Evolutionary conservation across 2,329 filamentous ascomycete species (phyloP), one percentile per base, ranked within the genome.

Genomic region (Pseudogymnoascus sp.): DNA sequence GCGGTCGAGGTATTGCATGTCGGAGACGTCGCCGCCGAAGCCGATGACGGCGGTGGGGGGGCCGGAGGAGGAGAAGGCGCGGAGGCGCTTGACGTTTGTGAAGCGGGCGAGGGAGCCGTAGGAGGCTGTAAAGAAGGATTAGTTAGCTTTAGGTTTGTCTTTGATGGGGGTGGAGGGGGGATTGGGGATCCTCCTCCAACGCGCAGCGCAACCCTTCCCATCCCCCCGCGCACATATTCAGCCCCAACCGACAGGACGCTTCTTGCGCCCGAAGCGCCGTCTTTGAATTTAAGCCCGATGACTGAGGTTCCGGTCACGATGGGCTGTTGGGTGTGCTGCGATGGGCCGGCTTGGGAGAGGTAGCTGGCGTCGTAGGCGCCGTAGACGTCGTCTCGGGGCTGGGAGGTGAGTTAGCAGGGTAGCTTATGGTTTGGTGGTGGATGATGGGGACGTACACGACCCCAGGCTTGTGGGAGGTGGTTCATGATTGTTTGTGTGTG

Each of bases 1-100:
- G 69, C 94, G 87, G 83, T 96, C 89, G 69, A 99, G 86, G 80
- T 95, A 95, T 81, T 99, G 94, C 94, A 99, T 97, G 80, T 99
- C 94, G 67, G 90, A 96, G 70, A 99, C 88, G 79, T 99, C 94
- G 75, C 94, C 94, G 75, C 92, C 91, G 78, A 97, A 96, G 71
- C 94, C 94, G 72, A 99, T 82, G 64, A 97, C 84, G 31, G 91
- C 87, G 67, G 87, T 85, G 2, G 55, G 55, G 36, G 33, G 55
- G 7, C 36, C 55, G 67, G 87, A 82, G 67, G 87, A 82, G 77
- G 92, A 90, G 77, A 97, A 97, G 70, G 86, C 83, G 70, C 91
- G 91, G 68, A 99, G 87, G 73, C 94, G 92, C 80, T 97, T 95
- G 74, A 97, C 91, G 75, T 97, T 89, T 71, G 90, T 92, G 83